Conservation (phyloP, 176 grass and related monocot species). For the Carex pumila region DNA sequence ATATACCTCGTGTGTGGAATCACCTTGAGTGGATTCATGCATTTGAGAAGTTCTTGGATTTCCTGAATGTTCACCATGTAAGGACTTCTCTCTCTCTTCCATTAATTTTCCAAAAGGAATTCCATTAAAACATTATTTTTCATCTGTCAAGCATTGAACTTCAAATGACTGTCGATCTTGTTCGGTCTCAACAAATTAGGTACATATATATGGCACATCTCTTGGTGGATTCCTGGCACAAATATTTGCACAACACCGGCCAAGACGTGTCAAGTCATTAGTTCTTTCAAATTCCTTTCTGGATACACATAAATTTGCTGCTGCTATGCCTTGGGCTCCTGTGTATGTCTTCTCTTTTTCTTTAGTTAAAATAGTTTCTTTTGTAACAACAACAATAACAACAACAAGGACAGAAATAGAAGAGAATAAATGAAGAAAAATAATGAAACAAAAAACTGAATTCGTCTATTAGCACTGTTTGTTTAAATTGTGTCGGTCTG, state of each 20-base stretch:
- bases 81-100: constrained; percentile 12
- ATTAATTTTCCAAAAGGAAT: background rate
- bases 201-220: constrained; percentile 98
- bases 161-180: background rate
- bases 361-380: background rate
- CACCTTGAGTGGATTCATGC: constrained; percentile 85
- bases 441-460: background rate
- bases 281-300: constrained; percentile 91
- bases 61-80: constrained; percentile 90
- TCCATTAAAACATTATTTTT: background rate
- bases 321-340: constrained; percentile 94
- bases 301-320: constrained; percentile 87
- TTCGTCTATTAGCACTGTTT: background rate
- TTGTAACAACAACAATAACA: background rate
- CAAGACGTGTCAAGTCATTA: constrained; percentile 86
- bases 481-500: background rate
- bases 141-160: background rate
- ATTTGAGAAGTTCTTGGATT: constrained; percentile 96
- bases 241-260: constrained; percentile 86
- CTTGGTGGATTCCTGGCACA: constrained; percentile 95
- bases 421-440: constrained; percentile 1
- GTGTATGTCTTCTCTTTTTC: constrained; percentile 44
- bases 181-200: constrained; percentile 36
- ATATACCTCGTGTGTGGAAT: constrained; percentile 89
- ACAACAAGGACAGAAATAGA: background rate